phyloP scores from a whole-genome alignment of 106 monocot species.

The Allium sativum region DNA sequence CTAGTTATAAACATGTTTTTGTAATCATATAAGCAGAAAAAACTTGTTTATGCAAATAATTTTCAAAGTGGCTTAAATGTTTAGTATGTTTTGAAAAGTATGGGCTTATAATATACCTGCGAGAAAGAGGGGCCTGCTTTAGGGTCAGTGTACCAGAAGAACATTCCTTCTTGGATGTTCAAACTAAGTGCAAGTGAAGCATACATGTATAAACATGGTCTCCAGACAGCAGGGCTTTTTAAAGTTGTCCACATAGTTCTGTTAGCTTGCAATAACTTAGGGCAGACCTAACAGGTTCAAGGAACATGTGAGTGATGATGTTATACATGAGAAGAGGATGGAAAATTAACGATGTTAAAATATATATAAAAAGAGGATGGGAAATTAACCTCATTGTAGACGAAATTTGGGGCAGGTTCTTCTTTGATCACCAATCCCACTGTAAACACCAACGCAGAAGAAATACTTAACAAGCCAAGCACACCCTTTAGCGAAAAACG shows the following conservation, averaged over 20 bases:
- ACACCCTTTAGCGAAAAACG: conserved; percentile 35
- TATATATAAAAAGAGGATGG: background rate
- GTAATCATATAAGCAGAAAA: no score
- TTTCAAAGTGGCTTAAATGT: no score
- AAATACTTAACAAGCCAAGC: conserved; percentile 63
- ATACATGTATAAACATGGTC: conserved; percentile 73
- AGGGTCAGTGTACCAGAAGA: conserved; percentile 86
- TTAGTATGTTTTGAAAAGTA: background rate
- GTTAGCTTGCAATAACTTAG: conserved; percentile 49
- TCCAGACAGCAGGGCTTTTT: conserved; percentile 57
- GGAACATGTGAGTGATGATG: background rate
- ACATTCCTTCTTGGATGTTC: conserved; percentile 79
- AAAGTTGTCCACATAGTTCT: conserved; percentile 53
- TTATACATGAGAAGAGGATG: background rate
- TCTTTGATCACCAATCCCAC: conserved; percentile 58
- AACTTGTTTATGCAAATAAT: no score
- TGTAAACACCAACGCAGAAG: conserved; percentile 37
- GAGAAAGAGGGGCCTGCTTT: conserved; percentile 65
- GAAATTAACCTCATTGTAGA: conserved; percentile 37
- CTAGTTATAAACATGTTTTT: no score
- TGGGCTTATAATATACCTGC: conserved; percentile 34
- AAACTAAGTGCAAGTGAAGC: conserved; percentile 52
- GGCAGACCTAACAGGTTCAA: conserved; percentile 32
- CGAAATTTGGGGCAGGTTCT: conserved; percentile 24
- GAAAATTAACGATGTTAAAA: background rate